Conservation (phyloP, 2,329 filamentous ascomycete genomes). For the Microsporum audouinii region DNA sequence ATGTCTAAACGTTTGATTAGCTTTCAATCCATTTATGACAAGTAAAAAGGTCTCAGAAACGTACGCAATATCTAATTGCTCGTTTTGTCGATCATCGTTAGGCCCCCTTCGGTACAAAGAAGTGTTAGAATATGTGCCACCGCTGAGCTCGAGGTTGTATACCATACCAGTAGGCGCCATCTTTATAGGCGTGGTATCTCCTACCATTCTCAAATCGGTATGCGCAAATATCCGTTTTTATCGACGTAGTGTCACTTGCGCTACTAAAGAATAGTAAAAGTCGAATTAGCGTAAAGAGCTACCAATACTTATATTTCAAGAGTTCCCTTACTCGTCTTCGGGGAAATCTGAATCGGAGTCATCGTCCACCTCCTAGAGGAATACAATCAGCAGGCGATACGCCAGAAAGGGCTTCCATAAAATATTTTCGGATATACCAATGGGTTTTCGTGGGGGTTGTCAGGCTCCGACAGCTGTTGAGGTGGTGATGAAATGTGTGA, state of each 20-base stretch:
- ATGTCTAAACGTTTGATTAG: constrained; percentile 6
- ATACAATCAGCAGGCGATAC: not conserved
- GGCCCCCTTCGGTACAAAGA: constrained; percentile 7
- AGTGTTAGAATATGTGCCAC: not conserved
- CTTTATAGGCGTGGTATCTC: constrained; percentile 21
- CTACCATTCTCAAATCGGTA: constrained; percentile 23
- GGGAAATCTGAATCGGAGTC: not conserved
- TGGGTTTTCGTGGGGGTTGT: not conserved
- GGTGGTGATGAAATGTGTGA: not conserved
- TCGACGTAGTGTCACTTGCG: constrained; percentile 7
- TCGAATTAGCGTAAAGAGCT: not conserved
- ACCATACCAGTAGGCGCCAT: constrained; percentile 8
- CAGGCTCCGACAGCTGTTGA: not conserved
- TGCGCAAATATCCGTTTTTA: constrained; percentile 1
- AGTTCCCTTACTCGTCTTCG: not conserved
- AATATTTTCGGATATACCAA: not conserved
- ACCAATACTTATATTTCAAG: not conserved
- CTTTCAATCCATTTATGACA: not conserved
- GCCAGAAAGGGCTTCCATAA: too few species aligned
- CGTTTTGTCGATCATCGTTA: constrained; percentile 17
- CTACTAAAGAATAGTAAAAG: not conserved
- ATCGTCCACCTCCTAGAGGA: constrained; percentile 1
- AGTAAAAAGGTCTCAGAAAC: not conserved
- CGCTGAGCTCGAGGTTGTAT: not conserved
- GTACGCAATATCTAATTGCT: constrained; percentile 16